Conservation (phyloP, 2,329 filamentous ascomycete genomes). For the Ceratocystis cubensis region DNA sequence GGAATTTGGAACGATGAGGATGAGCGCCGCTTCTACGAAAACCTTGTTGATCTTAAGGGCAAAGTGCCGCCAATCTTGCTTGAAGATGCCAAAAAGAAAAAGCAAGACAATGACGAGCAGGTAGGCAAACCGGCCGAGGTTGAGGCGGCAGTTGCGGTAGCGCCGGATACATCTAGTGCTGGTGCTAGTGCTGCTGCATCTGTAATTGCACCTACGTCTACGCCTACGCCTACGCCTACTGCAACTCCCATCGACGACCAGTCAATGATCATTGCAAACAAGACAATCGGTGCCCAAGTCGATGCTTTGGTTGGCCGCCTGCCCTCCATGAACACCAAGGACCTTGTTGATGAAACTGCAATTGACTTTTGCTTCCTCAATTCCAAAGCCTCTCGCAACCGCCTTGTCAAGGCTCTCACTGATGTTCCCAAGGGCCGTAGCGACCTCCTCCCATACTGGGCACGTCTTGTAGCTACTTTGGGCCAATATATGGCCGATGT, state of each 20-base stretch:
- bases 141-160: conserved; percentile 33
- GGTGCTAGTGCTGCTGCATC: conserved; percentile 29
- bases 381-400: conserved; percentile 92
- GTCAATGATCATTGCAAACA: conserved; percentile 91
- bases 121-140: conserved; percentile 61
- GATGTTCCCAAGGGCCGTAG: conserved; percentile 90
- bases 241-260: conserved; percentile 56
- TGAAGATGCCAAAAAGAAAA: conserved; percentile 93
- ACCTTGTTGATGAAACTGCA: conserved; percentile 79
- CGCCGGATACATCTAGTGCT: conserved; percentile 37
- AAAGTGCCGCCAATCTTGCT: conserved; percentile 89
- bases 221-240: conserved; percentile 36
- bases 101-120: conserved; percentile 65
- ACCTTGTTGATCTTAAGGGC: conserved; percentile 84
- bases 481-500: conserved; percentile 90
- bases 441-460: conserved; percentile 81
- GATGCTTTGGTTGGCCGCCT: conserved; percentile 77
- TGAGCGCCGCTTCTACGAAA: conserved; percentile 95
- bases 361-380: conserved; percentile 98
- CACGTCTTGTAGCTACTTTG: conserved; percentile 83
- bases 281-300: conserved; percentile 92
- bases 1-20: conserved; percentile 99
- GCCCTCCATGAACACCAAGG: conserved; percentile 85
- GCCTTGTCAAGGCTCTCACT: conserved; percentile 81
- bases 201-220: conserved; percentile 30